Evolutionary conservation across 1,284 basidiomycete species (phyloP).

Genomic region (Trichosporon ovoides): DNA sequence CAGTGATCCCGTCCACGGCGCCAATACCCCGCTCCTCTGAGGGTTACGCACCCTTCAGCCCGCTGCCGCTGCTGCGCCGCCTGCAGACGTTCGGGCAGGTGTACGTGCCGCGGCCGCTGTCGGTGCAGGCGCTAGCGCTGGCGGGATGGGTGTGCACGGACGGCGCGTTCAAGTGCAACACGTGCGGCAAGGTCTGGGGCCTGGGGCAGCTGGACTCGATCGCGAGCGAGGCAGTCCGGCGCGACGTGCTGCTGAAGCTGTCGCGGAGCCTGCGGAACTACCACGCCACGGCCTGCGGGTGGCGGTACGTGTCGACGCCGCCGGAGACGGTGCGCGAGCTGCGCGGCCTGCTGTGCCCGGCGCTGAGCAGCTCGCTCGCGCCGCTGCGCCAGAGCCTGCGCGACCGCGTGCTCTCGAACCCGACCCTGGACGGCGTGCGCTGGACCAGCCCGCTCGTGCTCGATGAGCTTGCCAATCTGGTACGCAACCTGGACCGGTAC

Average conservation of each 20-base stretch:
- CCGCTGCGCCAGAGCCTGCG: not conserved
- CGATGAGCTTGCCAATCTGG: constrained; percentile 9
- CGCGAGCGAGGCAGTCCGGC: not conserved
- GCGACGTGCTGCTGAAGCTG: not conserved
- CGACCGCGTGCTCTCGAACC: constrained; percentile 14
- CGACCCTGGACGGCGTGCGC: constrained; percentile 13
- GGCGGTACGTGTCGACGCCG: not conserved
- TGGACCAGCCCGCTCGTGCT: constrained; percentile 6
- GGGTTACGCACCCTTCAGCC: constrained; percentile 33
- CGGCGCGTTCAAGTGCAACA: constrained; percentile 25
- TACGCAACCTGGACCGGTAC: not conserved
- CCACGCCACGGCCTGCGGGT: not conserved
- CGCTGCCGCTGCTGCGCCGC: constrained; percentile 32
- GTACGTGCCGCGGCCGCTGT: constrained; percentile 22
- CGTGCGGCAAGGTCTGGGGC: constrained; percentile 15
- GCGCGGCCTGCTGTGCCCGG: not conserved
- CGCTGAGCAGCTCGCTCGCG: not conserved
- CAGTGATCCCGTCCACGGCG: constrained; percentile 24
- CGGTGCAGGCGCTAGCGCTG: constrained; percentile 21
- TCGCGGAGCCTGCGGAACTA: not conserved
- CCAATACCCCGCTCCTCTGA: constrained; percentile 22
- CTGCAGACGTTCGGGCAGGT: constrained; percentile 28
- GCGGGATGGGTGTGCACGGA: constrained; percentile 31
- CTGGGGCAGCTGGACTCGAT: constrained; percentile 13
- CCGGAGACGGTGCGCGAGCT: not conserved